Conservation (phyloP, 2,329 filamentous ascomycete species). For the Xylariomycetidae sp. region DNA sequence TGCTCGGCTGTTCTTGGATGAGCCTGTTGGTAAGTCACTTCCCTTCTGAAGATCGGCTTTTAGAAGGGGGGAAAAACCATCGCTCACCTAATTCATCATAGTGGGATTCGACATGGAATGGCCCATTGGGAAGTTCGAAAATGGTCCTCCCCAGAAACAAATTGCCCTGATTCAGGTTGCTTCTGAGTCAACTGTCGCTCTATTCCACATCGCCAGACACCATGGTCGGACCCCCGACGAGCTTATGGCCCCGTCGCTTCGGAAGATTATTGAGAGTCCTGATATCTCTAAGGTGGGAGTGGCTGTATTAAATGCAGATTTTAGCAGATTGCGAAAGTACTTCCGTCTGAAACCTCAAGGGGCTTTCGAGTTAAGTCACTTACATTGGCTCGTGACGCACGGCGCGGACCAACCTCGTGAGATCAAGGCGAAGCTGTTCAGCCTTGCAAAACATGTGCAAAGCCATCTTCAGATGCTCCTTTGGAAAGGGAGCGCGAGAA, state of each 20-base stretch:
- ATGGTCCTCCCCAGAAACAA: too few species aligned
- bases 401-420: slow-evolving; percentile 1
- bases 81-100: too few species aligned
- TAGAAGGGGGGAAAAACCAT: too few species aligned
- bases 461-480: slow-evolving; percentile 19
- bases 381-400: slow-evolving; percentile 14
- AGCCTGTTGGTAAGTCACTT: too few species aligned
- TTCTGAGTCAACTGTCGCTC: too few species aligned
- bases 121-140: too few species aligned
- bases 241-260: slow-evolving; percentile 20
- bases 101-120: too few species aligned
- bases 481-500: slow-evolving; percentile 14
- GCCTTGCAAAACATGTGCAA: slow-evolving; percentile 14
- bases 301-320: slow-evolving; percentile 15
- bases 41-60: too few species aligned
- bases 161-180: too few species aligned
- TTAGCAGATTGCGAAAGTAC: slow-evolving; percentile 11
- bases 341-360: slow-evolving; percentile 16
- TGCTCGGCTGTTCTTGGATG: too few species aligned
- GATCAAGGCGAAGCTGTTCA: slow-evolving; percentile 12
- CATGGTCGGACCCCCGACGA: too few species aligned
- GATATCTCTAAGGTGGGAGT: slow-evolving; percentile 21
- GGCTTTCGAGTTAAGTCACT: slow-evolving; percentile 21
- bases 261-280: slow-evolving; percentile 18
- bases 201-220: too few species aligned